Conservation (phyloP, 371 early-diverging fungal species). For the Mucor irregularis region DNA sequence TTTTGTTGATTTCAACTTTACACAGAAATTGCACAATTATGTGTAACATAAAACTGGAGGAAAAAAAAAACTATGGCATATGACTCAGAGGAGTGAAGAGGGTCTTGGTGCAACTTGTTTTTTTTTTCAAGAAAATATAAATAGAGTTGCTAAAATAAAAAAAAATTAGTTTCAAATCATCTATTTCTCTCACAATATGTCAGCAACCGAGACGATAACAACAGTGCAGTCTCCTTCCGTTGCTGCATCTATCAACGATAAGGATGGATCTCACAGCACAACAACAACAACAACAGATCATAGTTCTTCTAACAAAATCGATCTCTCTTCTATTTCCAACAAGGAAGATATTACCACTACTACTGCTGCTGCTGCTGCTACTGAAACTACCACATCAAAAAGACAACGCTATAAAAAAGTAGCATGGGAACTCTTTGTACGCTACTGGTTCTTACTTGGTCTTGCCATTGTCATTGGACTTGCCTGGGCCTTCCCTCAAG, state of each 20-base stretch:
- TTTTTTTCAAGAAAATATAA: no score
- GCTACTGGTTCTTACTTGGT: constrained; percentile 64
- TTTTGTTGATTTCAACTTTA: no score
- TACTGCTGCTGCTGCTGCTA: no score
- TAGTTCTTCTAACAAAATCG: neutral
- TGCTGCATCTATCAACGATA: no score
- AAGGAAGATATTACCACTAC: no score
- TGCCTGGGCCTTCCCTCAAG: constrained; percentile 64
- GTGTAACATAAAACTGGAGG: no score
- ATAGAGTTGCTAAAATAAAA: no score
- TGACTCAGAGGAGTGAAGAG: neutral
- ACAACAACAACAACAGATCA: neutral
- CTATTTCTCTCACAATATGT: constrained; percentile 1
- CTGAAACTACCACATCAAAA: no score
- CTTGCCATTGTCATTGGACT: constrained; percentile 63
- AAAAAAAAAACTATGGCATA: neutral
- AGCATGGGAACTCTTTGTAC: constrained; percentile 4
- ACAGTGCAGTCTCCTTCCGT: no score
- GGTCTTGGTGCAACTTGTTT: no score
- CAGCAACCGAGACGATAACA: constrained; percentile 4
- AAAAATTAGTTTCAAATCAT: no score
- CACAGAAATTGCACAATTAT: neutral
- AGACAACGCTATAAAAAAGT: neutral
- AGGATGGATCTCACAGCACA: neutral
- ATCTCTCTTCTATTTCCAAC: neutral